Evolutionary conservation across 805 yeast species (phyloP).

Genomic region (Candida cerambycidarum): DNA sequence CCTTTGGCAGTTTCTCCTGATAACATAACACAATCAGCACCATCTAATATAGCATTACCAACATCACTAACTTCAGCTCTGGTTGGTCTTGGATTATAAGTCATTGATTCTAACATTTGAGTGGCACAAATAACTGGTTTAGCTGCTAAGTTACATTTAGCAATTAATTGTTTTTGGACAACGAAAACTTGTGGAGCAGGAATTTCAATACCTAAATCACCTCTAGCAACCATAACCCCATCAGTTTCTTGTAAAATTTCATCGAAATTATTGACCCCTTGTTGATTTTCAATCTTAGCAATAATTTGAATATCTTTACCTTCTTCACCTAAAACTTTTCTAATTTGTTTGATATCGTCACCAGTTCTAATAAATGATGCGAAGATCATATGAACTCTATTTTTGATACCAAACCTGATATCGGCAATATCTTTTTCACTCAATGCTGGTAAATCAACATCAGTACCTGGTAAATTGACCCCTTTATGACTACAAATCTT

Average conservation of each 20-base stretch:
- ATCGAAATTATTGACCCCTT: slow-evolving; percentile 99
- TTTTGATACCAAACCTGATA: slow-evolving; percentile 92
- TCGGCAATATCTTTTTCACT: slow-evolving; percentile 95
- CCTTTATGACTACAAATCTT: slow-evolving; percentile 97
- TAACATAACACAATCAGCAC: slow-evolving; percentile 99
- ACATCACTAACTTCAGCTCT: slow-evolving; percentile 99
- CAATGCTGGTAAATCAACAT: slow-evolving; percentile 96
- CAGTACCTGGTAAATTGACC: slow-evolving; percentile 98
- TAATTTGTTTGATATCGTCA: slow-evolving; percentile 83
- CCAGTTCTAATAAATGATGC: slow-evolving; percentile 98
- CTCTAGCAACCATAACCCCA: slow-evolving; percentile 99
- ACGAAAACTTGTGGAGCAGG: slow-evolving; percentile 99
- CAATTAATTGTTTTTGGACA: slow-evolving; percentile 97
- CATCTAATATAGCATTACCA: slow-evolving; percentile 98
- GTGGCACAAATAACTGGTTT: slow-evolving; percentile 99
- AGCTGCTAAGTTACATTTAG: slow-evolving; percentile 98
- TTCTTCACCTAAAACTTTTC: slow-evolving; percentile 94
- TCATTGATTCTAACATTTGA: slow-evolving; percentile 99
- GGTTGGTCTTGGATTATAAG: slow-evolving; percentile 99
- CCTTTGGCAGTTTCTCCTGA: slow-evolving; percentile 99
- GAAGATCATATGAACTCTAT: slow-evolving; percentile 96
- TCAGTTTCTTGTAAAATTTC: slow-evolving; percentile 92
- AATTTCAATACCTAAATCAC: slow-evolving; percentile 98
- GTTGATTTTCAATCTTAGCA: slow-evolving; percentile 98
- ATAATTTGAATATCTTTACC: slow-evolving; percentile 96